A percentile compares a stretch with the other conserved stretches of the same genome.
These are phyloP conservation scores for Spongospora subterranea DNA, from an alignment of 208 protist species.

Conservation along the genomic window DNA sequence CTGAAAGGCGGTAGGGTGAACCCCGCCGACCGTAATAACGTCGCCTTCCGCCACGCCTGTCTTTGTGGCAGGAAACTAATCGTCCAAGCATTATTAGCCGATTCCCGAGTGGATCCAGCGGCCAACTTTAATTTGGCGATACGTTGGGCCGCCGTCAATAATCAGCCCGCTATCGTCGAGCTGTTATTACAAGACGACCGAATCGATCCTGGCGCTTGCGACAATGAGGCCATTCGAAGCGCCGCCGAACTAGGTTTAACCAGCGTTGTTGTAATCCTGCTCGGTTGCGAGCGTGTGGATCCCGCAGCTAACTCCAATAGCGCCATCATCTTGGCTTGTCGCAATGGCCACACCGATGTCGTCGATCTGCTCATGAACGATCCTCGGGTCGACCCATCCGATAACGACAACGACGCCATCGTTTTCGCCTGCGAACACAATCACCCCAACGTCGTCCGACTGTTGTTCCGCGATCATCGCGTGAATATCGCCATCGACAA, in stretches of 20 bases:
- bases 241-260: background rate
- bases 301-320: background rate
- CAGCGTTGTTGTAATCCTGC: background rate
- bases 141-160: background rate
- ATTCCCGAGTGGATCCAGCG: background rate
- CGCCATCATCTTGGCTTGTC: background rate
- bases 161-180: background rate
- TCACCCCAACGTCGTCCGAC: background rate
- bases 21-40: background rate
- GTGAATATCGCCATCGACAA: background rate
- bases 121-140: slow-evolving; percentile 4
- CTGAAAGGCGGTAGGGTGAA: background rate
- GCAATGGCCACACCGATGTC: background rate
- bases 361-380: background rate
- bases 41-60: background rate
- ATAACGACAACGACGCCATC: background rate
- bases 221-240: slow-evolving; percentile 11
- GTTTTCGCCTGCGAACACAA: background rate
- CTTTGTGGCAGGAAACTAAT: background rate
- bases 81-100: background rate
- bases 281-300: background rate
- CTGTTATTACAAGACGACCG: background rate
- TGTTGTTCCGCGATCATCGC: background rate
- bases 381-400: slow-evolving; percentile 18
- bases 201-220: background rate